Evolutionary conservation across 805 yeast genomes (phyloP), one percentile per base, ranked within the genome.

Genomic region (Metschnikowia lunata): DNA sequence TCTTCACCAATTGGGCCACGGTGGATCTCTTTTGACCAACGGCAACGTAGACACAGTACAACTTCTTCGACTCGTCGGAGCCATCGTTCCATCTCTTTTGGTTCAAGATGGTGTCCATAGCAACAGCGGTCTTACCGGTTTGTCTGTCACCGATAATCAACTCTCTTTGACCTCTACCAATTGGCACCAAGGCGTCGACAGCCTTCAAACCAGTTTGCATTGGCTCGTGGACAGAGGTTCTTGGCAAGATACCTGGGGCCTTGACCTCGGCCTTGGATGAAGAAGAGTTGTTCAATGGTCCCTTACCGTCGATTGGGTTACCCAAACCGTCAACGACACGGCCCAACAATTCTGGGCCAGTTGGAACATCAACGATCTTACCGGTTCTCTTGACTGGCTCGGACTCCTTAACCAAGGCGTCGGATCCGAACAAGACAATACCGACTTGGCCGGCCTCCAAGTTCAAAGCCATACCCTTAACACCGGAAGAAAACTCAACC

Each of bases 161-260:
- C 82, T 93, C 99, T 88, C 99, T 93, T 80, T 93, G 99, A 75
- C 99, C 99, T 86, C 99, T 93, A 72, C 99, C 99, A 64, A 93
- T 76, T 75, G 99, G 99, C 75, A 93, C 99, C 66, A 93, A 84
- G 70, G 99, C 91, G 72, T 93, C 99, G 62, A 93, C 97, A 55
- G 97, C 84, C 82, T 93, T 93, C 70, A 93, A 85, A 85, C 99
- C 99, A 66, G 99, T 91, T 81, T 93, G 99, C 85, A 93, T 93
- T 72, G 99, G 99, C 83, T 93, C 99, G 79, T 72, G 83, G 60
- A 93, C 99, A 52, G 97, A 88, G 67, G 85, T 87, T 83, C 99
- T 91, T 80, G 99, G 99, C 74, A 93, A 83, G 67, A 93, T 93
- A 83, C 99, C 99, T 75, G 99, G 99, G 63, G 99, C 99, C 82